Base-by-base conservation (phyloP, 23 red algal genomes). In the Cyanidiococcus yangmingshanensis region DNA sequence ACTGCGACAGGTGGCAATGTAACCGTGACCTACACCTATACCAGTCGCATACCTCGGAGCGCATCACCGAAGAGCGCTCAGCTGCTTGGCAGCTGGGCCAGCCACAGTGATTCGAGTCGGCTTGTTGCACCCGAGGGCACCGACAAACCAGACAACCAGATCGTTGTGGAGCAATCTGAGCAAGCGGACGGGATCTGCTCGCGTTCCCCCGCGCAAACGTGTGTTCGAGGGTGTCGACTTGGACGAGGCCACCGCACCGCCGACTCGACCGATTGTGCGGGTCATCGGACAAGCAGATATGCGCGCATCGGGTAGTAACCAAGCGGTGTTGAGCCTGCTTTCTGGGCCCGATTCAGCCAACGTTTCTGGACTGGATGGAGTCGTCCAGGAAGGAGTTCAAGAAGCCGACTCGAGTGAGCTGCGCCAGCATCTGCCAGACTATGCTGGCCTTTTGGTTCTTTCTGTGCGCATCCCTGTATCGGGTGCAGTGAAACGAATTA, bases 401-500 rank as follows among this genome's bases (percentile, higher is more conserved):
- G 81, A 12, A 83, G 86, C 34, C 59, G 50, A 25, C 83, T 58
- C 50, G 18, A 76, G 2, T 79, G 76, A 58, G 82, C 74, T 3
- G 0, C 54, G 40, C 63, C 77, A 63, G 57, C 74, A 12, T 80
- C 54, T 41, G 30, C 26, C 0, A 58, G 84, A 50, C 38, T 80
- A 80, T 68, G 80, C 37, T 84, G 82, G n/a, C 75, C 77, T 27
- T 50, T 59, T 1, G 83, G 79, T 50, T 67, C 84, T 98, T 30
- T 83, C 79, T 36, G 40, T 98, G 76, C 77, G 91, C 50, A 85
- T 89, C 67, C 91, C 91, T 12, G 80, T 95, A 25, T 77, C 79
- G 38, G 88, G 84, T 80, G 85, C 79, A 38, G 83, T 90, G 40
- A 98, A 98, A 79, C 58, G 78, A 36, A 90, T 98, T 58, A 84